These are phyloP conservation scores for Macrocybe gigantea DNA, from an alignment of 768 basidiomycete species.

Conservation along the genomic window DNA sequence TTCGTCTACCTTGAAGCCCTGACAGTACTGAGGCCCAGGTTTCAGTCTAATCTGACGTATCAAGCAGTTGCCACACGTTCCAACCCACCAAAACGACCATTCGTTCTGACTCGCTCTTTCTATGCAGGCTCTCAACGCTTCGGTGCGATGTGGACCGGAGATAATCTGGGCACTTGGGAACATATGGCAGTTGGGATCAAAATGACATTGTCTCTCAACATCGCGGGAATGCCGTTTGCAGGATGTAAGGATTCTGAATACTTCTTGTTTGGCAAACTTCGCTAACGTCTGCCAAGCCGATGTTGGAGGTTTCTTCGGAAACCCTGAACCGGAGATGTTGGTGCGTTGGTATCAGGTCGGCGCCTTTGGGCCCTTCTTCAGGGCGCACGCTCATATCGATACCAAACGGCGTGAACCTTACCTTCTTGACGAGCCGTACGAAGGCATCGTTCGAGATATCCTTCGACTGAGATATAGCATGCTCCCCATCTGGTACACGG, in stretches of 20 bases:
- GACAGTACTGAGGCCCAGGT: background rate
- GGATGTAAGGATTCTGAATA: conserved; percentile 60
- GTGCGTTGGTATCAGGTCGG: conserved; percentile 98
- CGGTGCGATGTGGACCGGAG: conserved; percentile 98
- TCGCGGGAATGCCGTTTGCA: conserved; percentile 87
- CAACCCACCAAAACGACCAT: conserved; percentile 75
- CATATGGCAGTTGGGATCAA: conserved; percentile 92
- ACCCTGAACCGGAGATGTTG: conserved; percentile 91
- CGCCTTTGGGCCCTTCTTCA: conserved; percentile 94
- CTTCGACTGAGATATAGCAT: conserved; percentile 80
- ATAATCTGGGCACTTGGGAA: conserved; percentile 96
- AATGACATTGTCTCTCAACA: conserved; percentile 85
- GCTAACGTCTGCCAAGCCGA: conserved; percentile 56
- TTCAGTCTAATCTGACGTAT: conserved; percentile 76
- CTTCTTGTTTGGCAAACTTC: background rate
- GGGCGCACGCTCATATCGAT: conserved; percentile 97
- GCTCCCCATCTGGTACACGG: conserved; percentile 96
- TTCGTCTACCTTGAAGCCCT: background rate
- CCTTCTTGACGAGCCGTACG: conserved; percentile 85
- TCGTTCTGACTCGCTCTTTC: conserved; percentile 94
- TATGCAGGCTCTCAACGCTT: conserved; percentile 93
- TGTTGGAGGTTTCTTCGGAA: conserved; percentile 98
- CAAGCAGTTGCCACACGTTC: conserved; percentile 77
- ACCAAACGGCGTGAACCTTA: conserved; percentile 97
- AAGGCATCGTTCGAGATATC: conserved; percentile 71